Percentiles rank a stretch among this genome's conserved stretches.
Conservation (phyloP, 164 flowering plant species). For the Malania oleifera region DNA sequence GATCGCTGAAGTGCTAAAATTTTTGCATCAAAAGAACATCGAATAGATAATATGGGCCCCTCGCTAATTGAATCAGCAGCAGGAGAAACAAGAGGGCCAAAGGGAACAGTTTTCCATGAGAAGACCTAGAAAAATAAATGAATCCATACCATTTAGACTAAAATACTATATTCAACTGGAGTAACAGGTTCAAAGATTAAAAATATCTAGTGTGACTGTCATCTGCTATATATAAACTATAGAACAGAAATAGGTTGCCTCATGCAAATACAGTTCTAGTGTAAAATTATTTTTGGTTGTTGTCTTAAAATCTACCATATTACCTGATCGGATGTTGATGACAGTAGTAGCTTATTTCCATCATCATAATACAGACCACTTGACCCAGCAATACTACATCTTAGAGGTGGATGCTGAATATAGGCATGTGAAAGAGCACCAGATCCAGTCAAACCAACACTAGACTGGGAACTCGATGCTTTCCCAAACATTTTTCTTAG, state of each 20-base stretch:
- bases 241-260: neutral
- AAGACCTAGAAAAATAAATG: conserved; percentile 43
- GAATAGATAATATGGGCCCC: conserved; percentile 68
- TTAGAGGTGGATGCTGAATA: conserved; percentile 68
- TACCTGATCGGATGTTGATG: conserved; percentile 70
- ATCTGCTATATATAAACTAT: too few species aligned
- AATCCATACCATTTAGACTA: conserved; percentile 2
- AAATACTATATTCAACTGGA: too few species aligned
- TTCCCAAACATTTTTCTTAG: conserved; percentile 44
- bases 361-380: conserved; percentile 80
- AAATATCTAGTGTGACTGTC: neutral
- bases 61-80: conserved; percentile 61
- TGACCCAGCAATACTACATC: conserved; percentile 57
- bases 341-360: conserved; percentile 66
- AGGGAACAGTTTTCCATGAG: conserved; percentile 71
- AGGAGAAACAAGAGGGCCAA: conserved; percentile 43
- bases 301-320: conserved; percentile 4
- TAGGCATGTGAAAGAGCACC: conserved; percentile 88
- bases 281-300: neutral
- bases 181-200: neutral
- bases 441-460: conserved; percentile 49
- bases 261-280: neutral
- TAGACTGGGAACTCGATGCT: conserved; percentile 56
- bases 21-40: conserved; percentile 77
- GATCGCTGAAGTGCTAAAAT: conserved; percentile 79